Conservation (phyloP, 83 land plant species). For the Picea abies region DNA sequence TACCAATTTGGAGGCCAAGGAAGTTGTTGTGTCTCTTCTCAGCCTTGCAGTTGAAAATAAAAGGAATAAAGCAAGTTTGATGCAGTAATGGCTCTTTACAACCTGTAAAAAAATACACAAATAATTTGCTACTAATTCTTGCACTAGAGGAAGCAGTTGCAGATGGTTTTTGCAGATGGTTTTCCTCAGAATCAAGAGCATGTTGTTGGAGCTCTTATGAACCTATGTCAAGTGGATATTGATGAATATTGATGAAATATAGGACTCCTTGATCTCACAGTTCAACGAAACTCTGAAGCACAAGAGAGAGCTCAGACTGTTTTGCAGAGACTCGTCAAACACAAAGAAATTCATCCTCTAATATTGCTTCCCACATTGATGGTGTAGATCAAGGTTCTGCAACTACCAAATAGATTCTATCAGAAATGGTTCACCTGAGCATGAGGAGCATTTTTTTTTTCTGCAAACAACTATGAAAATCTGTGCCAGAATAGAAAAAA, state of each 20-base stretch:
- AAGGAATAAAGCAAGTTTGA: slow-evolving; percentile 63
- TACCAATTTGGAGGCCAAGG: background rate
- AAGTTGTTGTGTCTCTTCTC: slow-evolving; percentile 51
- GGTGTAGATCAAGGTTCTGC: slow-evolving; percentile 52
- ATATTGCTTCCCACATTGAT: slow-evolving; percentile 53
- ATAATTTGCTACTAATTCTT: slow-evolving; percentile 33
- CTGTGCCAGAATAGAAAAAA: no score
- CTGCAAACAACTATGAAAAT: no score
- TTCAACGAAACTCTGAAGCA: slow-evolving; percentile 54
- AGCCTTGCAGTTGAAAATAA: slow-evolving; percentile 64
- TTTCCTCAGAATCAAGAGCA: slow-evolving; percentile 53
- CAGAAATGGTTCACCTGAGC: slow-evolving; percentile 68
- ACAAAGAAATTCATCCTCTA: slow-evolving; percentile 28
- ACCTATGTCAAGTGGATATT: slow-evolving; percentile 49
- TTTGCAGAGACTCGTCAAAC: slow-evolving; percentile 46
- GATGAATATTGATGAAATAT: slow-evolving; percentile 56
- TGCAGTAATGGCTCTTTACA: slow-evolving; percentile 65
- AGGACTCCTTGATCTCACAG: slow-evolving; percentile 67
- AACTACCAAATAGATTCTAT: slow-evolving; percentile 52
- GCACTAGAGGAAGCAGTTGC: slow-evolving; percentile 66
- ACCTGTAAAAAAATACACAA: slow-evolving; percentile 49
- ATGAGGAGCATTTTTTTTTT: slow-evolving; percentile 34
- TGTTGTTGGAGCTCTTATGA: slow-evolving; percentile 46
- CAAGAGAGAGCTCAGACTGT: slow-evolving; percentile 48
- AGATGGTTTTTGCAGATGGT: slow-evolving; percentile 76